Evolutionary conservation across 306 rosid species (phyloP), one percentile per base, ranked within the genome.

Genomic region (Pterocarpus macrocarpus): DNA sequence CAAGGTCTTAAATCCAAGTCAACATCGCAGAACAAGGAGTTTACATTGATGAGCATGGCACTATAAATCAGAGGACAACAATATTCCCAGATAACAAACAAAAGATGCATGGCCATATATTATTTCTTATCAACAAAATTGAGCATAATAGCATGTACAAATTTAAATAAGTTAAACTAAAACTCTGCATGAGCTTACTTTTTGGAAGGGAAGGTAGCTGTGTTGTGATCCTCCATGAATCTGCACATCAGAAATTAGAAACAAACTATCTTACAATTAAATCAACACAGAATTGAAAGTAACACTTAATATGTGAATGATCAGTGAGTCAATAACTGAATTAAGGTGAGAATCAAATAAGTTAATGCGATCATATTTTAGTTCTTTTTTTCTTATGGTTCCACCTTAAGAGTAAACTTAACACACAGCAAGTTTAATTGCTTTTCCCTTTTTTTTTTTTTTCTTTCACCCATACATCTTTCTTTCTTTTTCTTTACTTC

Each of bases 181-280:
- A 79, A 80, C 33, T 41, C 66, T 70, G 64, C 65, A 73, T 83
- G 75, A 65, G 36, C 91, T 88, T 85, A 95, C 98, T 93, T 95
- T 86, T 93, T 93, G 64, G 99, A 95, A 82, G 98, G 94, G 82
- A 95, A 95, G 4, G 99, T 95, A 66, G 98, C 97, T 34, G 98
- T 95, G 85, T 95, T 93, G 85, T 93, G 99, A 82, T 95, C 99
- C 87, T 95, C 99, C 98, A 95, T 95, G 82, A 95, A 95, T 83
- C 99, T 95, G 92, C 70, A 82, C 55, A 83, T 28, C 66, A 83
- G 35, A 34, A 73, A 64, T 15, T 14, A 35, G 45, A 65, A 59
- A 44, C 30, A 69, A 73, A 63, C 30, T 12, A 56, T 41, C 59
- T 70, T 78, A 32, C 16, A 69, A 22, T 55, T 59, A 74, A 22